These are phyloP conservation scores for Marasmius oreades DNA, from an alignment of 1,284 basidiomycete genomes.

Conservation along the genomic window DNA sequence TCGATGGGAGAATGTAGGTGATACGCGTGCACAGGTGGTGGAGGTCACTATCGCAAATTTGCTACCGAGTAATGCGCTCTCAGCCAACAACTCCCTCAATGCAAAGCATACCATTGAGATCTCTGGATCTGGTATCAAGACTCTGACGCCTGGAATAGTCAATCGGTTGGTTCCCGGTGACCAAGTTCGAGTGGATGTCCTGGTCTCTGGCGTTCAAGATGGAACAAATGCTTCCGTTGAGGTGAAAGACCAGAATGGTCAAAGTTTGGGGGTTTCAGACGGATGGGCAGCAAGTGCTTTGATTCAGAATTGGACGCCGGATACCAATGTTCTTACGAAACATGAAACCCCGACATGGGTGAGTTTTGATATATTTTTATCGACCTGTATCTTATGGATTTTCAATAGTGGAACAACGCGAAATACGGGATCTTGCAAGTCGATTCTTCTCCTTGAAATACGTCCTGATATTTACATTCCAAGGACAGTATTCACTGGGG, in stretches of 20 bases:
- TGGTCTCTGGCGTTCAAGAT: slow-evolving; percentile 27
- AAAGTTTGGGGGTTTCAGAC: slow-evolving; percentile 26
- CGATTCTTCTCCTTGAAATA: neutral
- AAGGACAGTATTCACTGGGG: slow-evolving; percentile 54
- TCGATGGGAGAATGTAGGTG: slow-evolving; percentile 37
- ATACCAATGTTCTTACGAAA: slow-evolving; percentile 32
- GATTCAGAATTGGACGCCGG: slow-evolving; percentile 36
- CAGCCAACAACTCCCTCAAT: slow-evolving; percentile 27
- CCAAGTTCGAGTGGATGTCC: slow-evolving; percentile 40
- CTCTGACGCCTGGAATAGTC: slow-evolving; percentile 32
- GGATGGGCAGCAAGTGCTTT: slow-evolving; percentile 36
- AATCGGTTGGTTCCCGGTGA: slow-evolving; percentile 43
- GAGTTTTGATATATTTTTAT: slow-evolving; percentile 14
- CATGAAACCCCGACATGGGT: slow-evolving; percentile 55
- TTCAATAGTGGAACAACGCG: slow-evolving; percentile 39
- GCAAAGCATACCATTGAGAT: slow-evolving; percentile 33
- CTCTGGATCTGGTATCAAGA: slow-evolving; percentile 32
- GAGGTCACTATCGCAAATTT: slow-evolving; percentile 46
- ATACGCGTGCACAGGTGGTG: slow-evolving; percentile 37
- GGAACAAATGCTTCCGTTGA: slow-evolving; percentile 29
- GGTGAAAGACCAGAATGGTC: slow-evolving; percentile 31
- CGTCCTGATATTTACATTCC: slow-evolving; percentile 1
- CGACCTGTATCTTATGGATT: neutral
- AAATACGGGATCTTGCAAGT: slow-evolving; percentile 59
- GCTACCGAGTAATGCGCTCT: slow-evolving; percentile 28